These are phyloP conservation scores for Tremella mesenterica DNA, from an alignment of 768 basidiomycete species.

Conservation along the genomic window DNA sequence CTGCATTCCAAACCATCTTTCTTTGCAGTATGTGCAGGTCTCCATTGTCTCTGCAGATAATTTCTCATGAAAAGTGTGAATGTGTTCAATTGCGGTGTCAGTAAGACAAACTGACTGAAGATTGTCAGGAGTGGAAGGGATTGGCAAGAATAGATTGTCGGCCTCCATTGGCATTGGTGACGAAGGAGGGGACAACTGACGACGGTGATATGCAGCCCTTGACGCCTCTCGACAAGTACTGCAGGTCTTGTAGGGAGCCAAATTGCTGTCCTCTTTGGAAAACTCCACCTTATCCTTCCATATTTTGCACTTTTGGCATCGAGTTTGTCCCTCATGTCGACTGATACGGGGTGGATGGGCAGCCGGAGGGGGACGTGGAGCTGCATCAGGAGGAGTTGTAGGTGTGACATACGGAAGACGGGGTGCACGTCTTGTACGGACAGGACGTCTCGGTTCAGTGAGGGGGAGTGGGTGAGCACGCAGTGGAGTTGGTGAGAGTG, in stretches of 20 bases:
- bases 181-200: not conserved
- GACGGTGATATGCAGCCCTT: not conserved
- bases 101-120: no score
- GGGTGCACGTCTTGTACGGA: not conserved
- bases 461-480: not conserved
- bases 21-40: not conserved
- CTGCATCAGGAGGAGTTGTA: not conserved
- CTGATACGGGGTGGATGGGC: not conserved
- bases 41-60: not conserved
- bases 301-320: no score
- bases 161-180: not conserved
- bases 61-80: not conserved
- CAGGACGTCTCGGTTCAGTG: not conserved
- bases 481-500: not conserved
- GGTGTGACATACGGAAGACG: not conserved
- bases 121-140: no score
- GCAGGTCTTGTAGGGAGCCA: no score
- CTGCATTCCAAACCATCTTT: not conserved
- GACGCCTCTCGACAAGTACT: no score
- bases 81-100: not conserved
- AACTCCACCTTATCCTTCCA: no score
- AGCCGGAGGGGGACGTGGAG: not conserved
- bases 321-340: not conserved
- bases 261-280: no score
- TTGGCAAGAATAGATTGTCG: not conserved